Base-by-base conservation (phyloP, 2,329 filamentous ascomycete genomes). In the Diaporthe sp. region DNA sequence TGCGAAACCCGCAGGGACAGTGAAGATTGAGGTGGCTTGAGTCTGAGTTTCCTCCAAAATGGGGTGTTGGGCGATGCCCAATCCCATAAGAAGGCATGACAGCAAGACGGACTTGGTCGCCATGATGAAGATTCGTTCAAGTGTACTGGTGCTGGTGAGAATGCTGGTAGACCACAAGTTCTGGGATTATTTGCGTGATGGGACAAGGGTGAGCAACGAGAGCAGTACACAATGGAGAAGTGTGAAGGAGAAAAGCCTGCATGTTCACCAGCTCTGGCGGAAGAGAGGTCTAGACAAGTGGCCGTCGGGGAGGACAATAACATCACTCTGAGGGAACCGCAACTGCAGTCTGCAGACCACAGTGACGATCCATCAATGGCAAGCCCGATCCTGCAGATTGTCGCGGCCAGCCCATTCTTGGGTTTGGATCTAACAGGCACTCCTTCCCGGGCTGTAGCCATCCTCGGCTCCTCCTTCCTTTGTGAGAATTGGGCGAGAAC, bases 91-190 rank as follows among this genome's bases (percentile, higher is more conserved):
- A 65, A 65, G 37, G 31, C 37, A 65, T 44, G 58, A 34, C 34
- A 73, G 20, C 20, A 65, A 7, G 4, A 73, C 20, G 71, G 55
- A 73, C 25, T 47, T 42, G 37, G 49, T 63, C 22, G 34, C 34
- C 71, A 73, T 73, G 71, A 25, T 73, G 37, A 44, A 44, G n/a
- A 37, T 63, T 37, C 13, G 37, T 44, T 15, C n/a, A 25, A 34
- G 20, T 20, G n/a, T 49, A 31, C 2, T 47, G 31, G 61, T n/a
- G 37, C 47, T 61, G 42, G 22, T 65, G 58, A 28, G 34, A 15
- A 42, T 37, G 9, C 31, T 20, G 49, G 4, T 53, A 28, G 4
- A 42, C n/a, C 8, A 15, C 42, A 5, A 53, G 13, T 42, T 42
- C 7, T 55, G 13, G 22, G 31, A 20, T 9, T 55, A n/a, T 22